Conservation (phyloP, 306 rosid species). For the Vicia sativa region DNA sequence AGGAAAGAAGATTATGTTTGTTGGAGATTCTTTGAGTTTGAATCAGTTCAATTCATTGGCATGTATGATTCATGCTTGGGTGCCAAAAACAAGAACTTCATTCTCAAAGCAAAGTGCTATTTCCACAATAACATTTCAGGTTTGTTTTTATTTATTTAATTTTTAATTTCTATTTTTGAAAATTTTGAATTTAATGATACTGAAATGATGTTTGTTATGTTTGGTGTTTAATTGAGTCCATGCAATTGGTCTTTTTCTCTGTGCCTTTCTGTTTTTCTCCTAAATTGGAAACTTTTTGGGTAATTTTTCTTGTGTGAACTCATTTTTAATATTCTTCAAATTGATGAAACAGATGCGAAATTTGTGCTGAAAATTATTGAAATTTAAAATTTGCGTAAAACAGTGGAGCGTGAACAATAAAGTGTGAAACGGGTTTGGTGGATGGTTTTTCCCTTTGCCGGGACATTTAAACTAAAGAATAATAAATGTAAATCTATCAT, state of each 20-base stretch:
- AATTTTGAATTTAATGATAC: constrained; percentile 10
- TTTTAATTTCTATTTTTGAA: not conserved
- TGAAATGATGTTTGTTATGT: constrained; percentile 30
- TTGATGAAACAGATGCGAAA: not conserved
- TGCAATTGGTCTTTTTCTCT: constrained; percentile 12
- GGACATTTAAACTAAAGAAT: constrained; percentile 22
- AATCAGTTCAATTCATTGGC: constrained; percentile 87
- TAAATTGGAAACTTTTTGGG: constrained; percentile 17
- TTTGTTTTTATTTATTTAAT: constrained; percentile 4
- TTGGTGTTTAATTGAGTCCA: constrained; percentile 14
- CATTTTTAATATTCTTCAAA: not conserved
- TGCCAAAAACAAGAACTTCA: constrained; percentile 60
- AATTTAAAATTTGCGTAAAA: not conserved
- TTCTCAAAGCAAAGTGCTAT: constrained; percentile 44
- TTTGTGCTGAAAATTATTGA: not conserved
- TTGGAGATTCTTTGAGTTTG: constrained; percentile 87
- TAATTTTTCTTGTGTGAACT: constrained; percentile 34
- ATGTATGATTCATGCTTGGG: constrained; percentile 87
- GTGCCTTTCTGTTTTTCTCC: not conserved
- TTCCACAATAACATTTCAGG: constrained; percentile 76
- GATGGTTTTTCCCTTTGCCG: constrained; percentile 44
- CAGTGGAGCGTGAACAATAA: constrained; percentile 37
- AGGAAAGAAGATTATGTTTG: constrained; percentile 94
- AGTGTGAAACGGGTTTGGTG: constrained; percentile 65
- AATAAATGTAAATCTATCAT: constrained; percentile 35